These are phyloP conservation scores for Sophora flavescens DNA, from an alignment of 306 rosid species.

Conservation along the genomic window DNA sequence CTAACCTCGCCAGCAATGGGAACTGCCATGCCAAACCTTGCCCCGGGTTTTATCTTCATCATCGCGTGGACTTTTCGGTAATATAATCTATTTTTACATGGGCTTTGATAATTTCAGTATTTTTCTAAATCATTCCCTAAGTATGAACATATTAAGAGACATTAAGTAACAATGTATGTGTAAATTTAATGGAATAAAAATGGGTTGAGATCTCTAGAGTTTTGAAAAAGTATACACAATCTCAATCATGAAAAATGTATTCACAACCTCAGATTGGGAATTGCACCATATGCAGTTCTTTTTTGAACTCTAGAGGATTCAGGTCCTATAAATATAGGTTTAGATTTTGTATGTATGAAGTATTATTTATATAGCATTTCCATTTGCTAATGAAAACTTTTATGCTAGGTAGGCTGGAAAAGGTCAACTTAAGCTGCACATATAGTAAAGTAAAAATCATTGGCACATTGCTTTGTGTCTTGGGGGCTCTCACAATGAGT, in stretches of 20 bases:
- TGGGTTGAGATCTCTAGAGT: too few relatives aligned
- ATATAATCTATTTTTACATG: slow-evolving; percentile 3
- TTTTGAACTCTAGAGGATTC: too few relatives aligned
- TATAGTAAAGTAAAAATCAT: slow-evolving; percentile 82
- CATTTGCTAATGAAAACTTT: background rate
- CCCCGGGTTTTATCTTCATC: slow-evolving; percentile 82
- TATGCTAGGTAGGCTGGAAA: slow-evolving; percentile 77
- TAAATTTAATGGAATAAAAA: slow-evolving; percentile 2
- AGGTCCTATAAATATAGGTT: too few relatives aligned
- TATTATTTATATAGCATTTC: background rate
- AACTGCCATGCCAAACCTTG: slow-evolving; percentile 96
- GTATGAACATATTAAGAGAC: background rate
- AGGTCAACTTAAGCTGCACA: slow-evolving; percentile 65
- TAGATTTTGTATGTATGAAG: background rate
- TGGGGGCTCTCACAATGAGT: slow-evolving; percentile 86
- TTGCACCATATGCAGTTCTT: too few relatives aligned
- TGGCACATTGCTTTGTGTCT: slow-evolving; percentile 78
- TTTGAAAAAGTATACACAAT: too few relatives aligned
- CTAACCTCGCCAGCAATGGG: slow-evolving; percentile 91
- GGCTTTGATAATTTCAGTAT: background rate
- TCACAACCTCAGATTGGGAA: too few relatives aligned
- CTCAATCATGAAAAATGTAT: too few relatives aligned
- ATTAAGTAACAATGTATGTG: background rate
- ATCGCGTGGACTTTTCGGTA: slow-evolving; percentile 88
- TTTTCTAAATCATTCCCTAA: background rate